Evolutionary conservation across 805 yeast species (phyloP), one percentile per base, ranked within the genome.

Genomic region (Debaryomyces tyrocola): DNA sequence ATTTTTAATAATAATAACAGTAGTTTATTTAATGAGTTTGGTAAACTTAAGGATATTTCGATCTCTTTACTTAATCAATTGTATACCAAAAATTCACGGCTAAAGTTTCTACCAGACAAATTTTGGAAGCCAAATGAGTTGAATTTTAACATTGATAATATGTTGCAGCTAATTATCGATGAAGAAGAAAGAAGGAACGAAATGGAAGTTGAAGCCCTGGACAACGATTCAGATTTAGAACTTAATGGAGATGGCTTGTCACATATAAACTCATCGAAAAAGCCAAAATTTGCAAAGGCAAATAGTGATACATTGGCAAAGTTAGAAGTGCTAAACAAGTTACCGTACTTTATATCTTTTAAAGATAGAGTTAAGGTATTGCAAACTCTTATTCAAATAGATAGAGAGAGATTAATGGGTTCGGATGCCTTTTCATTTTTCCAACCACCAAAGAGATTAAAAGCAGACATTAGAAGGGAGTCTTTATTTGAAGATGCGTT

Each of bases 281-380:
- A 15, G 20, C 17, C 33, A 20, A 49, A 41, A 33, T 27, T 33
- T 21, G 12, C 20, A 9, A 44, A 37, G 15, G 28, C 45, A 10
- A 46, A 41, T 20, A 9, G 14, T 18, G 62, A 57, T 24, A 48
- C 52, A 6, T 11, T 41, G 8, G 48, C 65, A 1, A 78, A 71
- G 49, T 52, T 79, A 18, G 80, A 78, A 38, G 68, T 91, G 0
- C 72, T 88, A 39, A 70, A 78, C 1, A 76, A 80, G 42, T 69
- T 84, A 2, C 97, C 98, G 2, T 92, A 87, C 59, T 85, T 90
- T 68, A 73, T 92, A 6, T 82, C 88, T 0, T 92, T 92, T 62
- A 75, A 77, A 20, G 77, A 79, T 29, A 73, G 99, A 40, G 97
- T 89, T 0, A 77, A 75, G 41, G 71, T 88, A 1, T 88, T 92